Percentiles rank a stretch among this genome's conserved stretches.
Conservation (phyloP, 2,329 filamentous ascomycete species). For the Biscogniauxia marginata region DNA sequence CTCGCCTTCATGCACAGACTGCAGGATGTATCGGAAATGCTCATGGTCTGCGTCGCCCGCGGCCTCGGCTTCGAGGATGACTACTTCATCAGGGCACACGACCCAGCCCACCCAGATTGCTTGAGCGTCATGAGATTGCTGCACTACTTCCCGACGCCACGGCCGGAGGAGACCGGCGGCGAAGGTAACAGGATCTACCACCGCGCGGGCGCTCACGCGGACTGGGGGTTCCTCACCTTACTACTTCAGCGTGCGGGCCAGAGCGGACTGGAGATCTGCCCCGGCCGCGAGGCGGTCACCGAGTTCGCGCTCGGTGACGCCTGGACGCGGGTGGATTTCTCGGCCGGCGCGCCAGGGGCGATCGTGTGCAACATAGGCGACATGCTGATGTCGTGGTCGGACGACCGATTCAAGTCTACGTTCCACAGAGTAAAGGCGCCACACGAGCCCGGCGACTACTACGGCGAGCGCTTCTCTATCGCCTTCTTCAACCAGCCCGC, state of each 20-base stretch:
- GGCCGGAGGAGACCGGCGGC: constrained; percentile 11
- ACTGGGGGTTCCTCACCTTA: constrained; percentile 63
- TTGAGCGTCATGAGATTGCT: constrained; percentile 56
- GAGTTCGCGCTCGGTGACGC: constrained; percentile 57
- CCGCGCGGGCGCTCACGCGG: constrained; percentile 61
- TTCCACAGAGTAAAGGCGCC: constrained; percentile 65
- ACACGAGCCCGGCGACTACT: constrained; percentile 53
- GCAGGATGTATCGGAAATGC: constrained; percentile 51
- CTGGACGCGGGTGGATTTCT: constrained; percentile 63
- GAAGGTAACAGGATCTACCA: constrained; percentile 45
- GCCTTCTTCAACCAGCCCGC: constrained; percentile 66
- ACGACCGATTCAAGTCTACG: constrained; percentile 66
- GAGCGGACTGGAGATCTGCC: constrained; percentile 63
- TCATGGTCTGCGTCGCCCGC: constrained; percentile 59
- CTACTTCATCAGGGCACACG: constrained; percentile 56
- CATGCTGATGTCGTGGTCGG: constrained; percentile 64
- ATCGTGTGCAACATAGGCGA: constrained; percentile 68
- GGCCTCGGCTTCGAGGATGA: constrained; percentile 55
- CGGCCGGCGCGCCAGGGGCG: constrained; percentile 37
- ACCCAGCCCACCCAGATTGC: constrained; percentile 45
- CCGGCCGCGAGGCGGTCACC: constrained; percentile 59
- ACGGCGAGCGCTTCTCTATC: constrained; percentile 61
- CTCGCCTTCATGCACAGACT: constrained; percentile 54
- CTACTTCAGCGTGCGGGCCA: constrained; percentile 62
- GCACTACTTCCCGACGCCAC: constrained; percentile 51